Base-by-base conservation (phyloP, 2,329 filamentous ascomycete genomes). In the Dothidotthia symphoricarpi region DNA sequence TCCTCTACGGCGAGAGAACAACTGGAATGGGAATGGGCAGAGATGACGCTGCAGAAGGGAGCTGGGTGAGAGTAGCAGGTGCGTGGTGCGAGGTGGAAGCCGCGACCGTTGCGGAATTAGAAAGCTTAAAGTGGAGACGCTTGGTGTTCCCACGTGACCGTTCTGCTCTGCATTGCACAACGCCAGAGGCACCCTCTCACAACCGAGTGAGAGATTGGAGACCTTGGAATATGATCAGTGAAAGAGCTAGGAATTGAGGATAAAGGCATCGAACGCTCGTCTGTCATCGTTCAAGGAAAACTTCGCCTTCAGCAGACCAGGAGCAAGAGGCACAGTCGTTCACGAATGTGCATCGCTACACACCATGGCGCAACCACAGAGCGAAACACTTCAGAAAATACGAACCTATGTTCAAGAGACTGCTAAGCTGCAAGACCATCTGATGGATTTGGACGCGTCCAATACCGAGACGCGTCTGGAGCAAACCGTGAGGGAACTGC, bases 401-500 rank as follows among this genome's bases (percentile, higher is more conserved):
- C 62, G 55, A 6, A 35, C 55, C 16, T 63, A 67, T 48, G 46
- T 47, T 10, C 38, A 47, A 9, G 47, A 53, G 15, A 34, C 48
- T 6, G 49, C 49, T 25, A 41, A 46, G 14, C 41, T 55, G n/a
- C 53, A 57, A 10, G 53, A 62, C 17, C 45, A 52, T 19, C 36
- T 43, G n/a, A 66, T 67, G 71, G 55, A 67, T 34, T 36, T 65
- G 24, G 64, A 68, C 49, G 52, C 55, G 43, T 57, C 62, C 11
- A 47, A 69, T 38, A 74, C 82, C 45, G 68, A 75, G 35, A 60
- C 72, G 28, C 79, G 76, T 54, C 69, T 91, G 29, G 78, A 87
- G 40, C 75, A 78, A 36, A 88, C 86, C 2, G 57, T 90, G 29
- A 76, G 74, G 45, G 81, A 85, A 57, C 76, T 91, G 1, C 80